phyloP scores from a whole-genome alignment of 192 early-diverging fungal species.

The Coemansia sp. region DNA sequence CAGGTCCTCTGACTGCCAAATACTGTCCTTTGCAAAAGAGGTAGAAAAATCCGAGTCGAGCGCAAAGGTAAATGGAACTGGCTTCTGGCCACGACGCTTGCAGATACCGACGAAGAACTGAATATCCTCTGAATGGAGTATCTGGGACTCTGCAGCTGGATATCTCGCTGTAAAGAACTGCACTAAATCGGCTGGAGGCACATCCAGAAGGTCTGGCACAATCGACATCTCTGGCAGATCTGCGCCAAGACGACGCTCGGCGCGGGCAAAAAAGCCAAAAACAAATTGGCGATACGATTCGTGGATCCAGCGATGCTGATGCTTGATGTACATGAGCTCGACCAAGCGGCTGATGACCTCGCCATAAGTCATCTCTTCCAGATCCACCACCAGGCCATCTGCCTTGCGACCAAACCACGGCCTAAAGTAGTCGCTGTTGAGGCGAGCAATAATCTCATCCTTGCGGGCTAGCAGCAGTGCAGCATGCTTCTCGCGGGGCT shows the following conservation, averaged over 20 bases:
- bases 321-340: conserved; percentile 78
- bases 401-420: conserved; percentile 93
- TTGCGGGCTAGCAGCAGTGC: conserved; percentile 62
- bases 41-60: conserved; percentile 87
- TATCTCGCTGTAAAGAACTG: conserved; percentile 9
- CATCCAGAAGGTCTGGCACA: neutral
- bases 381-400: conserved; percentile 70
- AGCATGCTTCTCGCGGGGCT: conserved; percentile 82
- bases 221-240: neutral
- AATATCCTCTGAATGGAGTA: conserved; percentile 39
- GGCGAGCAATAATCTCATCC: conserved; percentile 84
- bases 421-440: conserved; percentile 72
- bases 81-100: conserved; percentile 65
- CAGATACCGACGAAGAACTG: conserved; percentile 47
- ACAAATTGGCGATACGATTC: conserved; percentile 66
- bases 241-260: conserved; percentile 68
- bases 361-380: conserved; percentile 92
- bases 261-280: conserved; percentile 76
- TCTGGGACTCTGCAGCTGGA: conserved; percentile 18
- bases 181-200: conserved; percentile 28
- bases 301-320: conserved; percentile 82
- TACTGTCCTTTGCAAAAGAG: conserved; percentile 88
- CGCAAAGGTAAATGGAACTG: conserved; percentile 86
- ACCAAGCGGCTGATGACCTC: conserved; percentile 82
- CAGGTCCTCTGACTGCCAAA: conserved; percentile 88